Evolutionary conservation across 179 eudicot genomes (phyloP), one percentile per base, ranked within the genome.

Genomic region (Drosera spatulata): DNA sequence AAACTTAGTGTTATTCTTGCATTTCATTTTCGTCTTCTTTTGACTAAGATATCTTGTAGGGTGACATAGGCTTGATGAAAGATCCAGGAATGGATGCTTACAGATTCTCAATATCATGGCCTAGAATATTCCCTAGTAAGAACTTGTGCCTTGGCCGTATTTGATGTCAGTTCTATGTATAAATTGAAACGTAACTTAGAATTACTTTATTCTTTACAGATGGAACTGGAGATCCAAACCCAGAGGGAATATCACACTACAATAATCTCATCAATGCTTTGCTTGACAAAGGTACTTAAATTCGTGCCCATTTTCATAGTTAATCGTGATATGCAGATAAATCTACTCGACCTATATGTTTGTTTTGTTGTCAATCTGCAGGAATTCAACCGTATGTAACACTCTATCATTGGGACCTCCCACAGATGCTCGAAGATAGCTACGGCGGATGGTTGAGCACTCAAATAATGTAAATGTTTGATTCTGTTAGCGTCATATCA

Each of bases 361-460:
- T 55, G 33, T 56, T 12, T 39, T 11, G 56, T 50, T 67, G 37
- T 68, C 47, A 51, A 70, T 57, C 81, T 22, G 33, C 33, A 93
- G 99, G 99, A 72, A 88, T 89, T 65, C 74, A 84, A 81, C 96
- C 99, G 5, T 86, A 79, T 73, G 95, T 67, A 66, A 93, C 99
- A 59, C 66, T 93, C 39, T 93, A 82, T 66, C 99, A 93, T 68
- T 93, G 99, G 99, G 99, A 93, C 81, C 96, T 93, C 67, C 99
- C 99, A 62, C 99, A 93, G 71, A 69, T 65, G 56, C 86, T 93
- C 15, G 90, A 93, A 69, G 99, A 93, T 59, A 65, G 65, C 59
- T 88, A 93, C 13, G 93, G 84, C 50, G 99, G 99, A 61, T 82
- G 88, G 78, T 55, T 93, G 59, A 83, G 79, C 83, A 66, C 57